phyloP scores from a whole-genome alignment of 2,329 filamentous ascomycete species.

The Verticillium tricorpus region DNA sequence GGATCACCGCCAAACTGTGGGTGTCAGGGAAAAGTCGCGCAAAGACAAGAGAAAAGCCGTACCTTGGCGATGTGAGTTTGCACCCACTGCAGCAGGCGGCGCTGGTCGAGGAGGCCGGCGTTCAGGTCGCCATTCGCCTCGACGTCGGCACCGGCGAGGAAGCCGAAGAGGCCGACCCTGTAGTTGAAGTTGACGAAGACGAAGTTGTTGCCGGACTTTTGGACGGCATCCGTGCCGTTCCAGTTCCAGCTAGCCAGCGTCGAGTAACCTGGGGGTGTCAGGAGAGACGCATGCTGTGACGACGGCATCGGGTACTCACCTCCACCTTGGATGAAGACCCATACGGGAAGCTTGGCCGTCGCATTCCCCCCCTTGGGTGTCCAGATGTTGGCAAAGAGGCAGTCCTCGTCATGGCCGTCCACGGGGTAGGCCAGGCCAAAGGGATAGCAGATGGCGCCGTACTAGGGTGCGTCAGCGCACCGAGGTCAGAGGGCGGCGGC shows the following conservation, averaged over 20 bases:
- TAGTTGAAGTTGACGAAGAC: constrained; percentile 60
- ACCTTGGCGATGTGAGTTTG: constrained; percentile 51
- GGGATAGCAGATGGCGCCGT: constrained; percentile 40
- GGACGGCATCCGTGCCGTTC: constrained; percentile 43
- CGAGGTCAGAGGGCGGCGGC: not conserved
- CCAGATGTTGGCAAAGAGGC: constrained; percentile 63
- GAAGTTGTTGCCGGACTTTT: constrained; percentile 38
- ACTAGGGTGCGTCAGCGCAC: constrained; percentile 23
- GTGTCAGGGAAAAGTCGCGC: not conserved
- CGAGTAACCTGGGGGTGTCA: constrained; percentile 32
- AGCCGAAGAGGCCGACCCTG: constrained; percentile 58
- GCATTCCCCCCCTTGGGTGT: constrained; percentile 51
- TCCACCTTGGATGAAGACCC: constrained; percentile 52
- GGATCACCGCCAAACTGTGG: constrained; percentile 53
- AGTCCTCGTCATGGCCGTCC: constrained; percentile 50
- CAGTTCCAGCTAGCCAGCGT: constrained; percentile 45
- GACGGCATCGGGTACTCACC: constrained; percentile 7
- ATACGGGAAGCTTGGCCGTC: constrained; percentile 59
- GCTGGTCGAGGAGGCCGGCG: constrained; percentile 59
- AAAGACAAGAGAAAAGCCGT: not conserved
- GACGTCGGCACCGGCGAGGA: constrained; percentile 54
- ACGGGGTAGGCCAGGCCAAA: constrained; percentile 26
- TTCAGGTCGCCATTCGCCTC: constrained; percentile 54
- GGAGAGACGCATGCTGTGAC: not conserved
- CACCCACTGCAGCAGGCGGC: constrained; percentile 57